These are phyloP conservation scores for Xylaria sp. DNA, from an alignment of 2,329 filamentous ascomycete species.

Conservation along the genomic window DNA sequence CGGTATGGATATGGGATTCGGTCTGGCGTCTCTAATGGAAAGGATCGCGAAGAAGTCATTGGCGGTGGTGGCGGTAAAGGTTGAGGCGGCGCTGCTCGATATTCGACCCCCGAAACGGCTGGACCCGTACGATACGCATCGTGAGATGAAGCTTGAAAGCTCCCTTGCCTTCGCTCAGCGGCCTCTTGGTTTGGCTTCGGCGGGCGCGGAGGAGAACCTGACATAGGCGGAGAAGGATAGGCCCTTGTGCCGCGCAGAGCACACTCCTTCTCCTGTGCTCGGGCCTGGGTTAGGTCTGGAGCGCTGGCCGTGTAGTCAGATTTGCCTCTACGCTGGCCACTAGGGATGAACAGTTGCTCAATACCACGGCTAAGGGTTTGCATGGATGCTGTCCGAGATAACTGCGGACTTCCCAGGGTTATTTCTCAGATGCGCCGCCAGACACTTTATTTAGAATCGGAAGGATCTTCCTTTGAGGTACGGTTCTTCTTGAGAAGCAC, in stretches of 20 bases:
- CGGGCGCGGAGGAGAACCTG: slow-evolving; percentile 68
- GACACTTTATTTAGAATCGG: slow-evolving; percentile 28
- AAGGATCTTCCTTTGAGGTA: slow-evolving; percentile 27
- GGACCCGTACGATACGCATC: slow-evolving; percentile 56
- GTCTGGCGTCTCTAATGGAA: slow-evolving; percentile 47
- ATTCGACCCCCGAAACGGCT: slow-evolving; percentile 45
- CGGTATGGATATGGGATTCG: slow-evolving; percentile 49
- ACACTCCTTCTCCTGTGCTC: slow-evolving; percentile 60
- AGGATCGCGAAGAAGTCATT: slow-evolving; percentile 43
- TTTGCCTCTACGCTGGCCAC: slow-evolving; percentile 65
- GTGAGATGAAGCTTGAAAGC: slow-evolving; percentile 53
- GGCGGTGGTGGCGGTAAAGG: slow-evolving; percentile 36
- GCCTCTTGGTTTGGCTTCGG: slow-evolving; percentile 63
- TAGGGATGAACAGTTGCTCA: slow-evolving; percentile 53
- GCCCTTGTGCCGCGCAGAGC: slow-evolving; percentile 61
- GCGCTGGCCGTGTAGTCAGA: slow-evolving; percentile 60
- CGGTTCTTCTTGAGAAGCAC: slow-evolving; percentile 27
- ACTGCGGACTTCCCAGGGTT: slow-evolving; percentile 35
- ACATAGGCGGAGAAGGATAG: slow-evolving; percentile 78
- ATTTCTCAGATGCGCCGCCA: slow-evolving; percentile 35
- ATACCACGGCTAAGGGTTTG: slow-evolving; percentile 54
- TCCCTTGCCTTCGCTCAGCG: slow-evolving; percentile 59
- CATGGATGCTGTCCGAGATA: slow-evolving; percentile 55
- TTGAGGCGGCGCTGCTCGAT: slow-evolving; percentile 42
- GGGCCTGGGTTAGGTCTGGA: slow-evolving; percentile 62